Evolutionary conservation across 768 basidiomycete species (phyloP), one percentile per base, ranked within the genome.

Genomic region (Russula ochroleuca): DNA sequence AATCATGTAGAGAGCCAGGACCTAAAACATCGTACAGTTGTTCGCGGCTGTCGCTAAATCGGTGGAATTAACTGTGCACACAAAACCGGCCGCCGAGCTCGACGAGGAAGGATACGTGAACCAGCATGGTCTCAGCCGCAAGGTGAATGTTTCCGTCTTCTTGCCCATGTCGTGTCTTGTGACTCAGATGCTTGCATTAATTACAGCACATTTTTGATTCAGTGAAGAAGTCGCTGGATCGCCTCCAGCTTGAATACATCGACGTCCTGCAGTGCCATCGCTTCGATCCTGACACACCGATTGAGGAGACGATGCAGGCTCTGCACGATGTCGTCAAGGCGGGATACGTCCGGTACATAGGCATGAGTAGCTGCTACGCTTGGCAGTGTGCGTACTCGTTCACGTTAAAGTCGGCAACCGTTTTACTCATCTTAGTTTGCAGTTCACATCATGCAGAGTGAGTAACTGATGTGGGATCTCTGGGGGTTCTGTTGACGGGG

Each of bases 241-340:
- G 89, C 19, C 78, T 92, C 2, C 85, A 90, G 51, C 72, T 89
- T 31, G 90, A 92, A 57, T 89, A 90, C 66, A 79, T 92, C 69
- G 91, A 92, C 69, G 74, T 91, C 1, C 74, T 90, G 9, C 89
- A 91, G 76, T 87, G 73, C 66, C 71, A 73, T 59, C 71, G 72
- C 23, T 75, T 75, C 50, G 73, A 75, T 63, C 55, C 67, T 15
- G 69, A 75, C 21, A 80, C 80, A 0, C 78, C 66, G 10, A 65
- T 67, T 15, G 66, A 67, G 17, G 66, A 67, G 57, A 65, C 66
- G 35, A 64, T 78, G 77, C 72, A 74, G 59, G 77, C 77, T 2
- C 63, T 78, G 15, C 76, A 78, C 50, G 77, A 78, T 55, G 72
- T 78, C 33, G 75, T 78, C 9, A 70, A 76, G 53, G 70, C 71